phyloP scores from a whole-genome alignment of 495 filamentous ascomycete species.

The Elasticomyces elasticus region DNA sequence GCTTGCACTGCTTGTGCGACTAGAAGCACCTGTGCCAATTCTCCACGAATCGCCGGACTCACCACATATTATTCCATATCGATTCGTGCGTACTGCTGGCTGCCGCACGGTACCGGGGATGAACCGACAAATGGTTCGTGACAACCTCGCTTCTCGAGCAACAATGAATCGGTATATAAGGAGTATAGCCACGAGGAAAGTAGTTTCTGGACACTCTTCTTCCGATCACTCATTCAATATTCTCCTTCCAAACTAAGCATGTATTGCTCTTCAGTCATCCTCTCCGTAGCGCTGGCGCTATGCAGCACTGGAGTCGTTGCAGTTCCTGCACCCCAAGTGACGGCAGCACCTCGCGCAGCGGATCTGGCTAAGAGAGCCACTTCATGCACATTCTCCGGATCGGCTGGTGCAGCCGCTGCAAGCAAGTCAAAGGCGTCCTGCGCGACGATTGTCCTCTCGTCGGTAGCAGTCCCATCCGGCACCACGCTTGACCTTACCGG shows the following conservation, averaged over 20 bases:
- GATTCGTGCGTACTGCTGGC: no score
- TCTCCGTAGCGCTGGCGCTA: conserved; percentile 10
- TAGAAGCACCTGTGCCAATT: no score
- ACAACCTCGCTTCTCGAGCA: no score
- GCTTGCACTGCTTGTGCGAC: no score
- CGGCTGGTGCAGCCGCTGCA: conserved; percentile 31
- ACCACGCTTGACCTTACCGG: conserved; percentile 43
- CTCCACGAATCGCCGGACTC: no score
- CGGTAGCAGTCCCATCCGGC: conserved; percentile 44
- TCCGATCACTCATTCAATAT: not conserved
- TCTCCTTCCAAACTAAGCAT: not conserved
- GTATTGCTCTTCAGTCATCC: not conserved
- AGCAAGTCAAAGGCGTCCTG: conserved; percentile 40
- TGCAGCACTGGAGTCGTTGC: not conserved
- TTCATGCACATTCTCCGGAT: conserved; percentile 42
- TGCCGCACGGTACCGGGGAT: no score
- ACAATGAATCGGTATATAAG: not conserved
- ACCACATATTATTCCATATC: no score
- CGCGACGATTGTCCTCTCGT: conserved; percentile 40
- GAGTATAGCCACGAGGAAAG: no score
- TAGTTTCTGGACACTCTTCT: no score
- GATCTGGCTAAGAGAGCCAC: conserved; percentile 29
- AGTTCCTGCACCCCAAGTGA: conserved; percentile 1
- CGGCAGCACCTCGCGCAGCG: not conserved
- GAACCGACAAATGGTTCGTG: no score